phyloP scores from a whole-genome alignment of 768 basidiomycete genomes.

The Boletus patriciae region DNA sequence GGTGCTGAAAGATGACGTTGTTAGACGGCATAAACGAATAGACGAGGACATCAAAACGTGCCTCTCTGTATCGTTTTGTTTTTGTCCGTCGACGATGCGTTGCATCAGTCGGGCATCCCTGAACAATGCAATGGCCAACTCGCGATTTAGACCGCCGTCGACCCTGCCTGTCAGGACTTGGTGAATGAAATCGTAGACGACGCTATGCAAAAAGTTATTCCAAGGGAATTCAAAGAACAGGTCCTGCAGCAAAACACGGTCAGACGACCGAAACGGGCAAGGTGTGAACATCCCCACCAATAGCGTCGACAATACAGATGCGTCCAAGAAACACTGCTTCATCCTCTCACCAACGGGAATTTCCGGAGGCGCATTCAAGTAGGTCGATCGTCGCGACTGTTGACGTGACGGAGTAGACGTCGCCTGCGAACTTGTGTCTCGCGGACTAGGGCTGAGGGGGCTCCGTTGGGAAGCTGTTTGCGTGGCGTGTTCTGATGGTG shows the following conservation, averaged over 20 bases:
- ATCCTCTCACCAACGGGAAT: conserved; percentile 73
- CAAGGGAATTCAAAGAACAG: conserved; percentile 95
- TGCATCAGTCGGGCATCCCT: conserved; percentile 82
- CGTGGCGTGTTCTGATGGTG: conserved; percentile 32
- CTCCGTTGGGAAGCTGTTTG: conserved; percentile 28
- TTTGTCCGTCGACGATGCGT: conserved; percentile 85
- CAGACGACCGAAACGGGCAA: conserved; percentile 1
- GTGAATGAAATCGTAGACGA: conserved; percentile 94
- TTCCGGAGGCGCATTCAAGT: conserved; percentile 36
- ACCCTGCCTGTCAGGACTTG: conserved; percentile 90
- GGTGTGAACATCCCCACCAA: conserved; percentile 53
- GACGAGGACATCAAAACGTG: conserved; percentile 33
- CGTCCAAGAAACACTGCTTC: conserved; percentile 75
- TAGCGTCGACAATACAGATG: conserved; percentile 70
- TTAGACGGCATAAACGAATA: conserved; percentile 4
- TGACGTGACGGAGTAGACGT: conserved; percentile 52
- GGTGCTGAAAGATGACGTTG: conserved; percentile 39
- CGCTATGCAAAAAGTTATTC: conserved; percentile 97
- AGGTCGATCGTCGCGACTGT: conserved; percentile 49
- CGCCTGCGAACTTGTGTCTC: conserved; percentile 33
- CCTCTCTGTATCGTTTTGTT: conserved; percentile 75
- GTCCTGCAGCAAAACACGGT: conserved; percentile 49
- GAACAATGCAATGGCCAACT: conserved; percentile 81
- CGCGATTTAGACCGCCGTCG: conserved; percentile 79
- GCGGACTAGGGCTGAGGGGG: conserved; percentile 27